Base-by-base conservation (phyloP, 768 basidiomycete species). In the Tulasnella sp. region DNA sequence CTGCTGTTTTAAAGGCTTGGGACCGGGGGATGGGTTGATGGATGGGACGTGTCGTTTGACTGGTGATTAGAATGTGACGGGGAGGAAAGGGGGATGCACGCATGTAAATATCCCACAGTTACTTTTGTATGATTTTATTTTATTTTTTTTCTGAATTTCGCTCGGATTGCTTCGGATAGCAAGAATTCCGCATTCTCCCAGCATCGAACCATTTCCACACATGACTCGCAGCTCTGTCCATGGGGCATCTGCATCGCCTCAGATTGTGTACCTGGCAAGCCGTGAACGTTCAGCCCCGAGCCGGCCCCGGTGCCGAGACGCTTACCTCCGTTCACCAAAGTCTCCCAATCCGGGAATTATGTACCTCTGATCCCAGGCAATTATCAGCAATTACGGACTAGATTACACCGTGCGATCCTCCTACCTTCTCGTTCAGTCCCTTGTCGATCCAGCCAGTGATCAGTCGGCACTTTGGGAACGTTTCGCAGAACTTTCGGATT, bases 341-440 rank as follows among this genome's bases (percentile, higher is more conserved):
- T 98, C 96, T n/a, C 96, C 96, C n/a, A 98, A 86, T 39, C 96
- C 95, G 10, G 95, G 95, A 77, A 96, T 90, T 81, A 96, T 96
- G 82, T 92, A 74, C 26, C 39, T 48, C 77, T 77, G 46, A 26
- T 16, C 6, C 1, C 20, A 44, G 10, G 7, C 10, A 3, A 67
- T 67, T 13, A 67, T 29, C 13, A 29, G 11, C 16, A 35, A 26
- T 13, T 23, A 35, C 29, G 11, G 29, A 35, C 37, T 5, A 16
- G 10, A 23, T 7, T 1, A 72, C 10, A 13, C 29, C 42, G 39
- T n/a, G 23, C 35, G 35, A 35, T 35, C 5, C n/a, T 3, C 3
- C 46, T 70, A 75, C 90, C 83, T 92, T 94, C 78, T 93, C 93
- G 81, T 98, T 96, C 74, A 98, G 88, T 5, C 95, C 93, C 81